A percentile compares a stretch with the other conserved stretches of the same genome.
Conservation (phyloP, 2,329 filamentous ascomycete species). For the Fusarium transvaalense region DNA sequence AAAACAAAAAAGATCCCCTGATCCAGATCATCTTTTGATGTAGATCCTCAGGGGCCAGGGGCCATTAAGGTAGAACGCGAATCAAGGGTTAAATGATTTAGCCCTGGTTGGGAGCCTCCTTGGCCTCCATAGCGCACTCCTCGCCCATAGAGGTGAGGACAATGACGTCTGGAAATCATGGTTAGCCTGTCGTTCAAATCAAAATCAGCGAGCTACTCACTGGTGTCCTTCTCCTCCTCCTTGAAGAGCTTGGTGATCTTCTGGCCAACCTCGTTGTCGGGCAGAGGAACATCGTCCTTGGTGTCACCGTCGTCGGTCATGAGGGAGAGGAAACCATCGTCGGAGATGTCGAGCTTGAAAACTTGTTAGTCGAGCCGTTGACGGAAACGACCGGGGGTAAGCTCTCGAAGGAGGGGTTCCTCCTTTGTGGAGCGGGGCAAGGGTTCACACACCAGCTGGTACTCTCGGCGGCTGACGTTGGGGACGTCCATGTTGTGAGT, state of each 20-base stretch:
- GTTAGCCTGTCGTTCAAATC: constrained; percentile 21
- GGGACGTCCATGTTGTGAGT: constrained; percentile 99
- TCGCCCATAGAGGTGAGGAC: constrained; percentile 97
- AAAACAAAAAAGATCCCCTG: constrained; percentile 50
- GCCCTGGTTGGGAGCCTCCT: constrained; percentile 78
- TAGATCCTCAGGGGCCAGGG: constrained; percentile 46
- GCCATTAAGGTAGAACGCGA: constrained; percentile 45
- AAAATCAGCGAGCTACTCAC: constrained; percentile 68
- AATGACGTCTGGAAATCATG: constrained; percentile 78
- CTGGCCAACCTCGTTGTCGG: constrained; percentile 88
- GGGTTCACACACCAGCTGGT: constrained; percentile 83
- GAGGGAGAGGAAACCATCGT: constrained; percentile 94
- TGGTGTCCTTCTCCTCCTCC: constrained; percentile 90
- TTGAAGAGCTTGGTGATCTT: constrained; percentile 86
- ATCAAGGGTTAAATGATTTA: constrained; percentile 44
- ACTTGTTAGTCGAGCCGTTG: constrained; percentile 33
- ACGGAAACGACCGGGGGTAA: constrained; percentile 16
- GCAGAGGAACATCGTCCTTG: constrained; percentile 96
- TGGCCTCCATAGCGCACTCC: constrained; percentile 90
- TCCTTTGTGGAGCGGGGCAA: constrained; percentile 44
- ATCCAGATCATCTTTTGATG: constrained; percentile 40
- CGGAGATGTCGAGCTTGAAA: constrained; percentile 86
- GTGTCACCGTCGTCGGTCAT: constrained; percentile 87
- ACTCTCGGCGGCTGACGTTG: constrained; percentile 90
- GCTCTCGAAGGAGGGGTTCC: constrained; percentile 36